These are phyloP conservation scores for Ganoderma lucidum DNA, from an alignment of 1,284 basidiomycete genomes.

Conservation along the genomic window DNA sequence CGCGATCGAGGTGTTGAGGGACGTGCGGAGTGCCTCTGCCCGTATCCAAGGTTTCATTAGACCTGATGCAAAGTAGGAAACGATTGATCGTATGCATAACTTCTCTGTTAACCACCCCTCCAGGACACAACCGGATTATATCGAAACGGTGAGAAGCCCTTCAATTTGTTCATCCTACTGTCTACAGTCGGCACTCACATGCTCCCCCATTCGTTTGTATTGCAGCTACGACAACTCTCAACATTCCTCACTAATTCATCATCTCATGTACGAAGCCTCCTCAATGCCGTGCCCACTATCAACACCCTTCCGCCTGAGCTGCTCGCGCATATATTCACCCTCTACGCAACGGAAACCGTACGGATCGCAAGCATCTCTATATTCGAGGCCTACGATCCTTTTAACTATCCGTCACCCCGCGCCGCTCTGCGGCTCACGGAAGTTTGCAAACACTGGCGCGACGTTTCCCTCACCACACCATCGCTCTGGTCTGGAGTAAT, in stretches of 20 bases:
- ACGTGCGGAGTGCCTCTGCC: not conserved
- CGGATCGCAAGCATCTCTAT: slow-evolving; percentile 4
- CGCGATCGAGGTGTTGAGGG: not conserved
- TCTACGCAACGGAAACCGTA: slow-evolving; percentile 49
- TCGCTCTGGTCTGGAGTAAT: slow-evolving; percentile 49
- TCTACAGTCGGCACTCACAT: not conserved
- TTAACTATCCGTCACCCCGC: slow-evolving; percentile 23
- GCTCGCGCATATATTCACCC: slow-evolving; percentile 60
- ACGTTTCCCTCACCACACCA: slow-evolving; percentile 53
- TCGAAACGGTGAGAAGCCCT: not conserved
- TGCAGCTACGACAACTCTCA: slow-evolving; percentile 8
- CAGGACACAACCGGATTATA: not conserved
- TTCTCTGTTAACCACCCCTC: not conserved
- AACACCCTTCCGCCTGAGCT: slow-evolving; percentile 64
- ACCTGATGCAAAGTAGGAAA: slow-evolving; percentile 1
- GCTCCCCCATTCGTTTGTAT: not conserved
- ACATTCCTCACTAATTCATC: not conserved
- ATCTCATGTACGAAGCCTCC: slow-evolving; percentile 8
- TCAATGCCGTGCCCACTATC: slow-evolving; percentile 36
- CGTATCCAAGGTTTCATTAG: not conserved
- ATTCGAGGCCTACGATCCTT: not conserved
- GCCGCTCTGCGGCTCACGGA: slow-evolving; percentile 59
- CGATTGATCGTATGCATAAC: not conserved
- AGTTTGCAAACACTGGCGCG: slow-evolving; percentile 59
- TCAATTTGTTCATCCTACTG: not conserved